Evolutionary conservation across 169 alveolate genomes (phyloP), one percentile per base, ranked within the genome.

Genomic region (Neospora caninum): DNA sequence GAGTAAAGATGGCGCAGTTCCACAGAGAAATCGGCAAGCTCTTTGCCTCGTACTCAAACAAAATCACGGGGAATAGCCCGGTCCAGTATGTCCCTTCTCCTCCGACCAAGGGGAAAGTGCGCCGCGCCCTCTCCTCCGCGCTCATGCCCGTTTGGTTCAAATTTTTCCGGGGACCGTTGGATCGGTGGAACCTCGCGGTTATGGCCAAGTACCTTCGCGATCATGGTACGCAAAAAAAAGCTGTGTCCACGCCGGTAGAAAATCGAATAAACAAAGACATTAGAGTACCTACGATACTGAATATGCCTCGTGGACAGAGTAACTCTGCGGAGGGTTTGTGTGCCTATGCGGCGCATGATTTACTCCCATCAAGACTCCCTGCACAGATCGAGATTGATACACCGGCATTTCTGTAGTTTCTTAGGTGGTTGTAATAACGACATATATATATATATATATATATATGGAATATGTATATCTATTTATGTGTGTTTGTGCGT

Each of bases 131-230:
- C 42, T 43, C 80, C 36, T 95, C 96, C 31, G 91, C 93, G 39
- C 67, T 97, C 58, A 96, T 97, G 36, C 98, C 98, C n/a, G 95
- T 96, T 94, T 97, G 96, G 94, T 97, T 96, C 94, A 96, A 96
- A 54, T 96, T 94, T 93, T 91, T 97, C 82, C 84, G 97, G 54
- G 98, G 97, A 34, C 98, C 98, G 25, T 95, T 94, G 80, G 98
- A 97, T 73, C 93, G 98, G 54, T 97, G 98, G 98, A 97, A 96
- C 88, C 97, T 93, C 36, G 98, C 98, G 70, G 96, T 96, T 78
- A 96, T 96, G 41, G 96, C 98, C 39, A 96, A 97, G 87, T 97
- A 95, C 93, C 96, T 97, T 70, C 96, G 98, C 82, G 98, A 96
- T 69, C 98, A 97, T 49, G 98, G 98, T 97, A 94, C 80, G 80